phyloP scores from a whole-genome alignment of 169 alveolate genomes.

The Theileria sp. region DNA sequence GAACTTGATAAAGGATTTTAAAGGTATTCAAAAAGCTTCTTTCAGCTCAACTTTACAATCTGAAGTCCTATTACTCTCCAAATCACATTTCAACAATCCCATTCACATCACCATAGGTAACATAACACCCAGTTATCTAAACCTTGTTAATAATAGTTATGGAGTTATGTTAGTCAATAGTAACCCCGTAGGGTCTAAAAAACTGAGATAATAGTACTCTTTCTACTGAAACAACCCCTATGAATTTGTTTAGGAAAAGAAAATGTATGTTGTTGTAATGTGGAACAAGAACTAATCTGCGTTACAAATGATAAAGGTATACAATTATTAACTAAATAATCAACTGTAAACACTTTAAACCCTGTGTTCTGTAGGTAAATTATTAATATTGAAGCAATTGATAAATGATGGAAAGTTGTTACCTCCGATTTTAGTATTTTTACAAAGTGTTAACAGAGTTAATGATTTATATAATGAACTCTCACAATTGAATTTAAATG shows the following conservation, averaged over 20 bases:
- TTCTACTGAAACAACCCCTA: background rate
- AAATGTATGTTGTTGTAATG: slow-evolving; percentile 68
- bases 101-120: slow-evolving; percentile 46
- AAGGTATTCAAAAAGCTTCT: slow-evolving; percentile 22
- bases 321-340: background rate
- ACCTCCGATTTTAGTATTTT: slow-evolving; percentile 70
- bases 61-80: slow-evolving; percentile 35
- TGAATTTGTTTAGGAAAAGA: slow-evolving; percentile 1
- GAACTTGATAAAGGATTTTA: background rate
- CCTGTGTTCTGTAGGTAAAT: slow-evolving; percentile 16
- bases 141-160: background rate
- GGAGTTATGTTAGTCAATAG: too few species aligned
- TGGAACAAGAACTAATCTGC: slow-evolving; percentile 72
- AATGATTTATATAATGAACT: slow-evolving; percentile 43
- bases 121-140: background rate
- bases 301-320: slow-evolving; percentile 71
- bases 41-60: slow-evolving; percentile 65
- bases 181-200: too few species aligned
- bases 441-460: slow-evolving; percentile 58
- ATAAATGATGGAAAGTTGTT: slow-evolving; percentile 70
- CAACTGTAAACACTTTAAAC: background rate
- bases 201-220: too few species aligned
- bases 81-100: slow-evolving; percentile 40
- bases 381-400: slow-evolving; percentile 67
- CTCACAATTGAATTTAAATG: slow-evolving; percentile 38